These are phyloP conservation scores for Aspergillus hancockii DNA, from an alignment of 495 filamentous ascomycete species.

Conservation along the genomic window DNA sequence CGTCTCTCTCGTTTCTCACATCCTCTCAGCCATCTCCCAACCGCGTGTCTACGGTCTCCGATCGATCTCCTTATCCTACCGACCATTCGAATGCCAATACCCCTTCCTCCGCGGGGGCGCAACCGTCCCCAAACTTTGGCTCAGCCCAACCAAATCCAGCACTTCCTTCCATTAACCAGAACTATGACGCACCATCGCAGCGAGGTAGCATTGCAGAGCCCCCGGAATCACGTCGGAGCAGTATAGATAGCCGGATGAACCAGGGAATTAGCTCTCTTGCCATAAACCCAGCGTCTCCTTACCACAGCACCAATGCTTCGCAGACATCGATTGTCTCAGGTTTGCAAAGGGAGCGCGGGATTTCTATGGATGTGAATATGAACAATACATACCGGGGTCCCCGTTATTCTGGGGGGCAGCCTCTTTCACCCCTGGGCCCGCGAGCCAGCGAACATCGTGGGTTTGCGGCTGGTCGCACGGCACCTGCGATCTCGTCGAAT, in stretches of 20 bases:
- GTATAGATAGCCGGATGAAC: slow-evolving; percentile 76
- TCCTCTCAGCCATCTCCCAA: slow-evolving; percentile 55
- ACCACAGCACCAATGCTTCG: slow-evolving; percentile 75
- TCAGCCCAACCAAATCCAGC: slow-evolving; percentile 40
- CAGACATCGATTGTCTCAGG: slow-evolving; percentile 70
- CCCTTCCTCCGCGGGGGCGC: slow-evolving; percentile 46
- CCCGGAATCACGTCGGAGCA: slow-evolving; percentile 67
- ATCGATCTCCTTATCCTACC: slow-evolving; percentile 45
- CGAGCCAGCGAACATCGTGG: slow-evolving; percentile 54
- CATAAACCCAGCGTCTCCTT: slow-evolving; percentile 66
- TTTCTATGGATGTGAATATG: slow-evolving; percentile 41
- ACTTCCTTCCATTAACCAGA: slow-evolving; percentile 54
- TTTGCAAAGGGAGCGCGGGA: slow-evolving; percentile 58
- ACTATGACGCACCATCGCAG: slow-evolving; percentile 49
- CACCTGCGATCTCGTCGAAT: slow-evolving; percentile 75
- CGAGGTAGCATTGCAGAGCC: slow-evolving; percentile 48
- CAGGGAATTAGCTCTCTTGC: slow-evolving; percentile 68
- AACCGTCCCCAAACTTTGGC: slow-evolving; percentile 47
- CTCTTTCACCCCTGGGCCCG: slow-evolving; percentile 49
- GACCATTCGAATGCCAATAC: slow-evolving; percentile 47
- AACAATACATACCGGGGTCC: slow-evolving; percentile 62
- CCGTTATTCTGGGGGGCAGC: slow-evolving; percentile 46
- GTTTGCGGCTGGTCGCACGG: slow-evolving; percentile 59
- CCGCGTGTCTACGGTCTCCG: slow-evolving; percentile 42
- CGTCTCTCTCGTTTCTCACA: slow-evolving; percentile 49